These are phyloP conservation scores for Vitis riparia DNA, from an alignment of 164 flowering plant species.

Conservation along the genomic window DNA sequence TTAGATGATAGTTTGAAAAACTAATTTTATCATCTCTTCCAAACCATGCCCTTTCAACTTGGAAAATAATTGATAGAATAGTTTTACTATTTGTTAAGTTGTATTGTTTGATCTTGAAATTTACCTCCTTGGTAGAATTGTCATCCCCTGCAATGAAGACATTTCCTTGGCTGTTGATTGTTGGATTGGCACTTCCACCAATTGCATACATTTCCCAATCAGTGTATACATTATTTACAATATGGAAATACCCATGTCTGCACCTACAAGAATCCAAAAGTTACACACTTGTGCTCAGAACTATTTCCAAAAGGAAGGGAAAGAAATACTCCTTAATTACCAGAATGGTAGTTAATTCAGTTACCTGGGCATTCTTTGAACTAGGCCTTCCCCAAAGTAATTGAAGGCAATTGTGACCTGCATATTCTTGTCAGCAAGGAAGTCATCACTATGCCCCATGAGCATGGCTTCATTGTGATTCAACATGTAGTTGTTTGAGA, in stretches of 20 bases:
- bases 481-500: constrained; percentile 41
- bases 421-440: constrained; percentile 28
- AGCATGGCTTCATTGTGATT: constrained; percentile 45
- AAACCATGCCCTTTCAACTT: too few relatives aligned
- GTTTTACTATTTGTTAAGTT: too few relatives aligned
- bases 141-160: constrained; percentile 31
- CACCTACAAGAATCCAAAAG: constrained; percentile 27
- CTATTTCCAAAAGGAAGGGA: too few relatives aligned
- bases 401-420: constrained; percentile 49
- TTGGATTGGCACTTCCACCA: constrained; percentile 51
- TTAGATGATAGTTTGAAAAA: too few relatives aligned
- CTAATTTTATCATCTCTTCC: too few relatives aligned
- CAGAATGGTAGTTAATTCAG: background rate
- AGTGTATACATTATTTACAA: constrained; percentile 36
- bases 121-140: constrained; percentile 32
- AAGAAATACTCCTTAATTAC: too few relatives aligned
- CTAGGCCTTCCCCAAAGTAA: constrained; percentile 38
- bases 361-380: constrained; percentile 47
- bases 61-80: too few relatives aligned
- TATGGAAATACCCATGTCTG: constrained; percentile 46
- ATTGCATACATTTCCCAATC: constrained; percentile 49
- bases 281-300: too few relatives aligned
- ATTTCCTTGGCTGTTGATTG: constrained; percentile 50
- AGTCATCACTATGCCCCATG: constrained; percentile 42
- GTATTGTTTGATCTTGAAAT: background rate